phyloP scores from a whole-genome alignment of 768 basidiomycete species.

The Hygrophorus pudorinus region DNA sequence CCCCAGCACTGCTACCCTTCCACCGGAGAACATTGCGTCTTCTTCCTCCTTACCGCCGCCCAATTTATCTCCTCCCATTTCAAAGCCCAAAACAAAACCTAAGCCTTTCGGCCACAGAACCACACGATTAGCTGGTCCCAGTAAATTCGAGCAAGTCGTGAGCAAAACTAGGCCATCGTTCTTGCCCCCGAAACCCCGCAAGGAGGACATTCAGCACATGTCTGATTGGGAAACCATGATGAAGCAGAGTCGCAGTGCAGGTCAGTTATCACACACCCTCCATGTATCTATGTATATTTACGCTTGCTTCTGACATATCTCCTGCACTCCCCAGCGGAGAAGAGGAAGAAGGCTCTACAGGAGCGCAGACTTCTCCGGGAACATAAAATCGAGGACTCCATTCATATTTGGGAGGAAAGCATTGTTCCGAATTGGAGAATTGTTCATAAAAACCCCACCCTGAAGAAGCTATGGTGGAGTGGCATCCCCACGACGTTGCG shows the following conservation, averaged over 20 bases:
- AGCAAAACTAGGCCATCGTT: conserved; percentile 78
- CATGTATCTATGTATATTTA: no score
- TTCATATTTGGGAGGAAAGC: conserved; percentile 66
- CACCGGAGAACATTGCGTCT: conserved; percentile 12
- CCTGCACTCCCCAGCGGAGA: conserved; percentile 14
- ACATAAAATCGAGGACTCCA: conserved; percentile 55
- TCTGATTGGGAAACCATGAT: conserved; percentile 86
- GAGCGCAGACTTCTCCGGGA: conserved; percentile 59
- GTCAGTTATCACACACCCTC: conserved; percentile 29
- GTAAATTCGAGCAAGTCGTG: conserved; percentile 65
- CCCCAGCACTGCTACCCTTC: conserved; percentile 11
- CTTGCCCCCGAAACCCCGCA: conserved; percentile 71
- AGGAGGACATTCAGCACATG: conserved; percentile 78
- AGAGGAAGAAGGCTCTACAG: conserved; percentile 55
- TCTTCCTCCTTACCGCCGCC: conserved; percentile 15
- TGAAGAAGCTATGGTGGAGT: conserved; percentile 78
- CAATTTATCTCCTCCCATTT: conserved; percentile 20
- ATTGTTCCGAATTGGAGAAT: conserved; percentile 79
- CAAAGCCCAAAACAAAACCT: conserved; percentile 10
- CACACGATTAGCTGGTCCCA: conserved; percentile 54
- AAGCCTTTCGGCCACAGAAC: conserved; percentile 24
- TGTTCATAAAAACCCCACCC: conserved; percentile 51
- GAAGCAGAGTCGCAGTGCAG: conserved; percentile 63
- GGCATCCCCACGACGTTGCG: conserved; percentile 81
- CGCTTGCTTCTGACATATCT: conserved; percentile 4